A percentile compares a stretch with the other conserved stretches of the same genome.
Evolutionary conservation across 2,329 filamentous ascomycete genomes (phyloP).

Genomic region (Metarhizium guizhouense): DNA sequence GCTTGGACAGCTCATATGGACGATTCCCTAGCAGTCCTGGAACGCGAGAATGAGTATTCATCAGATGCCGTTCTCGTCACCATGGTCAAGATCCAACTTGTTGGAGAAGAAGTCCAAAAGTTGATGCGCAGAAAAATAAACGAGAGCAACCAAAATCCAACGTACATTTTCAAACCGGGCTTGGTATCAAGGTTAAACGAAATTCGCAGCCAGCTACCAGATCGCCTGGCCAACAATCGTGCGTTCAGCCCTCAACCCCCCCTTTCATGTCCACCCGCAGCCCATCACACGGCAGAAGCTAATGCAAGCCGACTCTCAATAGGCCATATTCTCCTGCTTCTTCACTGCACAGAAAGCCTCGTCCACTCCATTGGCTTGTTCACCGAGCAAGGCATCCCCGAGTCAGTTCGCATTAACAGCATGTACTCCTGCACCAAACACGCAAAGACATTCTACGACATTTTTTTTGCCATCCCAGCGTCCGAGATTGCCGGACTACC

Average conservation of each 20-base stretch:
- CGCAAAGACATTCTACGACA: slow-evolving; percentile 26
- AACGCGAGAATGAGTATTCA: slow-evolving; percentile 33
- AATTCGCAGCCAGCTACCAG: slow-evolving; percentile 15
- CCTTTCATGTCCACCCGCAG: background rate
- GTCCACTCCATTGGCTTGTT: slow-evolving; percentile 25
- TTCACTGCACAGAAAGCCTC: slow-evolving; percentile 20
- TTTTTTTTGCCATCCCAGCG: slow-evolving; percentile 23
- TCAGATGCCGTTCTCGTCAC: slow-evolving; percentile 38
- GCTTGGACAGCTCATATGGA: slow-evolving; percentile 52
- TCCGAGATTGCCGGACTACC: slow-evolving; percentile 22
- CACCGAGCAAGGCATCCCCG: slow-evolving; percentile 19
- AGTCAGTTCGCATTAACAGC: slow-evolving; percentile 21
- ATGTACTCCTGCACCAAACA: slow-evolving; percentile 28
- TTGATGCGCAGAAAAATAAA: slow-evolving; percentile 21
- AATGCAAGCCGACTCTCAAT: background rate
- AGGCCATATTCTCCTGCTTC: slow-evolving; percentile 22
- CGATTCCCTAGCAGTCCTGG: slow-evolving; percentile 41
- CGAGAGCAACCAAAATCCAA: slow-evolving; percentile 17
- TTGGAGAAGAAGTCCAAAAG: slow-evolving; percentile 29
- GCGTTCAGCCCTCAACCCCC: slow-evolving; percentile 7
- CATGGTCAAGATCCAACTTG: slow-evolving; percentile 27
- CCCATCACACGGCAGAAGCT: background rate
- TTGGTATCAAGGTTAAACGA: slow-evolving; percentile 19
- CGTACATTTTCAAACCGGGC: slow-evolving; percentile 23
- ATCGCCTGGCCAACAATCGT: slow-evolving; percentile 18